phyloP scores from a whole-genome alignment of 805 yeast genomes.

The Myxozyma geophila region DNA sequence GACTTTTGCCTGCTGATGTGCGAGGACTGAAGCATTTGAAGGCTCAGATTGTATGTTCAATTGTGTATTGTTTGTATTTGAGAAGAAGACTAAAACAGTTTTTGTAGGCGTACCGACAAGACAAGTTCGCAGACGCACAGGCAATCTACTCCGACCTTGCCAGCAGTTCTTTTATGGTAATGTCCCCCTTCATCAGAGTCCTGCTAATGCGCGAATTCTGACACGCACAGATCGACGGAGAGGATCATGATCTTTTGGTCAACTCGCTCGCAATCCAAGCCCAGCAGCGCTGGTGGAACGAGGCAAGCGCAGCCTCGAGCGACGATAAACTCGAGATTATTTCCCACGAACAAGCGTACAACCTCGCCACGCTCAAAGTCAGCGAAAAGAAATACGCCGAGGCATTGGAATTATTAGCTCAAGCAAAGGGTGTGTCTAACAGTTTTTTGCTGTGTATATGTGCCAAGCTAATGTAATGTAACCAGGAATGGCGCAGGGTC shows the following conservation, averaged over 20 bases:
- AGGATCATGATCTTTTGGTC: constrained; percentile 57
- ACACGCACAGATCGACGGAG: constrained; percentile 47
- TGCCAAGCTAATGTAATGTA: not conserved
- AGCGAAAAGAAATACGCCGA: constrained; percentile 48
- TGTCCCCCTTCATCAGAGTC: not conserved
- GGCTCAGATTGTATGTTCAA: constrained; percentile 52
- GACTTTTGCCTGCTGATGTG: constrained; percentile 21
- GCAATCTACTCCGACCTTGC: constrained; percentile 52
- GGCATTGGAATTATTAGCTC: constrained; percentile 53
- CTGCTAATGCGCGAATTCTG: not conserved
- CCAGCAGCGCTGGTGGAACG: constrained; percentile 45
- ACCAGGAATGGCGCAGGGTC: constrained; percentile 21
- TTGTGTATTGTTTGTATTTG: not conserved
- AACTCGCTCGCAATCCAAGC: constrained; percentile 68
- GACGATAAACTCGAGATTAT: not conserved
- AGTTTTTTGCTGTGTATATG: constrained; percentile 31
- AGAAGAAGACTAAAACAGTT: not conserved
- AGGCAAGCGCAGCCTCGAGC: not conserved
- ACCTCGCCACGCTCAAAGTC: constrained; percentile 58
- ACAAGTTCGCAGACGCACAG: constrained; percentile 52
- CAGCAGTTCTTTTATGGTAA: constrained; percentile 30
- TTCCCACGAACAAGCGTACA: constrained; percentile 65
- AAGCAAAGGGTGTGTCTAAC: constrained; percentile 53
- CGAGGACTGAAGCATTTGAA: constrained; percentile 54
- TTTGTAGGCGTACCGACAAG: constrained; percentile 52